phyloP scores from a whole-genome alignment of 2,329 filamentous ascomycete genomes.

The Ophiostoma sp. region DNA sequence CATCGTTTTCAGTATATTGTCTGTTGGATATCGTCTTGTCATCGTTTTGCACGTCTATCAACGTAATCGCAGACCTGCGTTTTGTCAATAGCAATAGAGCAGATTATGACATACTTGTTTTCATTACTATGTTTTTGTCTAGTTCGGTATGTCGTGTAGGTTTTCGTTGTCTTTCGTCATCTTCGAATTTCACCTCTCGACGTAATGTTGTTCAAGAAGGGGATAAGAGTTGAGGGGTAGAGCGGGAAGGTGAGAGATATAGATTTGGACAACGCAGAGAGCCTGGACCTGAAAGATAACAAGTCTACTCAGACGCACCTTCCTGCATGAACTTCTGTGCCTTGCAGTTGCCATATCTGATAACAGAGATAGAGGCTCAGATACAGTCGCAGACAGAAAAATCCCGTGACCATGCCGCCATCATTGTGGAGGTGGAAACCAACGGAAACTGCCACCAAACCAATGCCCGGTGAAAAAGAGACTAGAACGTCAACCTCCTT shows the following conservation, averaged over 20 bases:
- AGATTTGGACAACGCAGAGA: neutral
- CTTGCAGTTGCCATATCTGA: neutral
- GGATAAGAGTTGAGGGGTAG: neutral
- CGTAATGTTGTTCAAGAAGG: neutral
- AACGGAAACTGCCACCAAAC: neutral
- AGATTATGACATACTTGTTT: no score
- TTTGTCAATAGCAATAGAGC: neutral
- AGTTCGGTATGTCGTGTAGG: neutral
- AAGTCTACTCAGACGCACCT: neutral
- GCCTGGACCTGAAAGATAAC: neutral
- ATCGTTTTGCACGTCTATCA: neutral
- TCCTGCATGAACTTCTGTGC: neutral
- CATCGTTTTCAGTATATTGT: neutral
- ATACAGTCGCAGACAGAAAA: neutral
- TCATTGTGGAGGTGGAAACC: neutral
- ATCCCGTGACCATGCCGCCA: neutral
- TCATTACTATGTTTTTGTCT: neutral
- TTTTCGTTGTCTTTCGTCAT: neutral
- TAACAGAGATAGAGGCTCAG: slow-evolving; percentile 5
- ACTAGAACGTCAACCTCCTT: slow-evolving; percentile 4
- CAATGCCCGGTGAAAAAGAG: neutral
- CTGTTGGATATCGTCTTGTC: neutral
- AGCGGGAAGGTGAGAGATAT: neutral
- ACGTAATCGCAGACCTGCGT: neutral
- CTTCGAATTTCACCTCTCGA: neutral